Evolutionary conservation across 176 grass and related monocot species (phyloP), one percentile per base, ranked within the genome.

Genomic region (Miscanthus lutarioriparius): DNA sequence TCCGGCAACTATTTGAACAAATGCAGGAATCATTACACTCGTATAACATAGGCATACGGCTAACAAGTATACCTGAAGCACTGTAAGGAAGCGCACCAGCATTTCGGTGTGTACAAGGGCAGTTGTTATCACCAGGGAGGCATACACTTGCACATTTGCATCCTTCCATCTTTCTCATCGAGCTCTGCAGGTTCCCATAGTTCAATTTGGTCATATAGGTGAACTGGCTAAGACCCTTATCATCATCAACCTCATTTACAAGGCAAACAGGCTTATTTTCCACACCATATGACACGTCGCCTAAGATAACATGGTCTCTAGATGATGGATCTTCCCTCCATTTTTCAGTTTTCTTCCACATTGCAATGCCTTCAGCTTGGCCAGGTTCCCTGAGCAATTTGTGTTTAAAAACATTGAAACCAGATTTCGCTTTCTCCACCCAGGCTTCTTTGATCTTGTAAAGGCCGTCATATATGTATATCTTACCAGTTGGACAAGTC

Each of bases 401-500:
- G 78, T 96, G 90, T 84, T 91, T 96, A 70, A 97, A 97, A 17
- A 87, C 89, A 47, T 93, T 97, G 77, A 91, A 97, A 65, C 89
- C 91, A 25, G 94, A 86, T 75, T 85, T 91, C 20, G 78, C 83
- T 86, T 87, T 91, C 84, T 96, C 94, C 39, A 87, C 70, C 94
- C 94, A 97, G 56, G 94, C 84, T 49, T 91, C 86, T 44, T 74
- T 85, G 43, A 97, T 93, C 84, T 89, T 91, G 51, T 97, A 97
- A 45, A 97, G 80, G 40, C 91, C 94, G 27, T 97, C 94, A 70
- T 97, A 97, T 56, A 97, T 79, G 74, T 97, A 97, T 85, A 96
- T 91, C 82, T 96, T 96, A 43, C 94, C 87, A 25, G 70, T 89
- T 11, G 81, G 82, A 80, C 82, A 81, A 63, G 75, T 91, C 66